Conservation (phyloP, 805 yeast species). For the Ogataea parapolymorpha region DNA sequence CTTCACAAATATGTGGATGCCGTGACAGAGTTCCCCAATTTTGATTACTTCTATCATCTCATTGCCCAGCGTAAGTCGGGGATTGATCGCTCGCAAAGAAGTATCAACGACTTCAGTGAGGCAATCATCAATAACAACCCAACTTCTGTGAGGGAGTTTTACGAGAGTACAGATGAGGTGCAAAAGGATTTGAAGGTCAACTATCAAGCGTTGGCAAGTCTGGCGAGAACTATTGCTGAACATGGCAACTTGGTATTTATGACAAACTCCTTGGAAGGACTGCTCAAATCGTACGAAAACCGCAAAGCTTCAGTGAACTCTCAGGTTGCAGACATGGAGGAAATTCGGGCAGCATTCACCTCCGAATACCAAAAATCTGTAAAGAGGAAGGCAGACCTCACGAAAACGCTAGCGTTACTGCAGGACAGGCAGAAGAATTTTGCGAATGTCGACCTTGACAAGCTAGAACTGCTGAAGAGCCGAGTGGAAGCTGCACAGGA, state of each 20-base stretch:
- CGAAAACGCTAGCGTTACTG: conserved; percentile 15
- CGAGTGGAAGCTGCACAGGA: neutral
- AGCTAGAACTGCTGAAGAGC: conserved; percentile 7
- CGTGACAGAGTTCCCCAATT: conserved; percentile 27
- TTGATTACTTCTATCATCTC: conserved; percentile 29
- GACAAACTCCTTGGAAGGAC: conserved; percentile 26
- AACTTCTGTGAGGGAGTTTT: conserved; percentile 31
- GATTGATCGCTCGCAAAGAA: conserved; percentile 24
- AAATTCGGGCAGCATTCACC: conserved; percentile 24
- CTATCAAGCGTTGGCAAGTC: conserved; percentile 32
- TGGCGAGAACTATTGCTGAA: conserved; percentile 30
- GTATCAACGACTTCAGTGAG: conserved; percentile 27
- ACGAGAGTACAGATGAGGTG: conserved; percentile 25
- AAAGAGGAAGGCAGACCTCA: conserved; percentile 21
- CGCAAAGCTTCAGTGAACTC: conserved; percentile 19
- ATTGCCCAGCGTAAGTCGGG: conserved; percentile 29
- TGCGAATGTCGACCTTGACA: conserved; percentile 10
- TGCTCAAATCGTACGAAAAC: conserved; percentile 26
- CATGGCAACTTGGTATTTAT: conserved; percentile 29
- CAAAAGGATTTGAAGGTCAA: conserved; percentile 26
- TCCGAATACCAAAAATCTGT: conserved; percentile 24
- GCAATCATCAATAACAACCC: conserved; percentile 32
- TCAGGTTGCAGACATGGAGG: conserved; percentile 23
- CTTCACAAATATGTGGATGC: conserved; percentile 30
- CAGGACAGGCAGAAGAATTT: conserved; percentile 9